These are phyloP conservation scores for Macrolepiota fuliginosa DNA, from an alignment of 768 basidiomycete genomes.

Conservation along the genomic window DNA sequence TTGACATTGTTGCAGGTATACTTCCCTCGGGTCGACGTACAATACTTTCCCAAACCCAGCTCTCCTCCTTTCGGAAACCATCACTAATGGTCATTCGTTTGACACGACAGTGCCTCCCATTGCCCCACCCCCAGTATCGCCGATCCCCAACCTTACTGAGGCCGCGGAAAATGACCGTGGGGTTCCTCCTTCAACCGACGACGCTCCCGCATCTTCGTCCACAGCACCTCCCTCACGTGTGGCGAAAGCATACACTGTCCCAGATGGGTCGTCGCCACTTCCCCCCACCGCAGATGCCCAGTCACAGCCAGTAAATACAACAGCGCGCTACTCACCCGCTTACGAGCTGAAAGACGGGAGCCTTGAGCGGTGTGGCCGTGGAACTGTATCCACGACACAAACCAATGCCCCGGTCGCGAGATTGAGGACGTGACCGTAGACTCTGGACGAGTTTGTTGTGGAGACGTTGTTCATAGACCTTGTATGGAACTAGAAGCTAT, in stretches of 20 bases:
- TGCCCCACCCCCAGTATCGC: conserved; percentile 22
- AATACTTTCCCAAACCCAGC: conserved; percentile 95
- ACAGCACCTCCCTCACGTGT: conserved; percentile 28
- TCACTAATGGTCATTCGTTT: conserved; percentile 9
- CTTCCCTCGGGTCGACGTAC: conserved; percentile 92
- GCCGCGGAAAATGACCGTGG: conserved; percentile 24
- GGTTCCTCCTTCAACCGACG: conserved; percentile 5
- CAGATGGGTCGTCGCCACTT: conserved; percentile 14
- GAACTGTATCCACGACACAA: conserved; percentile 15
- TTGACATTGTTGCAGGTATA: conserved; percentile 61
- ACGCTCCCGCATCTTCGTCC: conserved; percentile 22
- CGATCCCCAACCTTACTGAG: conserved; percentile 20
- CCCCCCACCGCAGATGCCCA: conserved; percentile 7
- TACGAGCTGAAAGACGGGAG: conserved; percentile 75
- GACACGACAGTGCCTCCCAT: conserved; percentile 17
- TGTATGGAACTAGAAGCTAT: background rate
- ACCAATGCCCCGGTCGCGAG: background rate
- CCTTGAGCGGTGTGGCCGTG: conserved; percentile 72
- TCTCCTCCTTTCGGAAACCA: conserved; percentile 40
- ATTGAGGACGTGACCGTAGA: background rate
- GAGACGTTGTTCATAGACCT: background rate
- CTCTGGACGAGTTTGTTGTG: background rate
- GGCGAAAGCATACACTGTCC: conserved; percentile 26
- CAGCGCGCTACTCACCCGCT: conserved; percentile 63
- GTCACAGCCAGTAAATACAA: background rate